Evolutionary conservation across 2,329 filamentous ascomycete species (phyloP), one percentile per base, ranked within the genome.

Genomic region (Fusarium zealandicum): DNA sequence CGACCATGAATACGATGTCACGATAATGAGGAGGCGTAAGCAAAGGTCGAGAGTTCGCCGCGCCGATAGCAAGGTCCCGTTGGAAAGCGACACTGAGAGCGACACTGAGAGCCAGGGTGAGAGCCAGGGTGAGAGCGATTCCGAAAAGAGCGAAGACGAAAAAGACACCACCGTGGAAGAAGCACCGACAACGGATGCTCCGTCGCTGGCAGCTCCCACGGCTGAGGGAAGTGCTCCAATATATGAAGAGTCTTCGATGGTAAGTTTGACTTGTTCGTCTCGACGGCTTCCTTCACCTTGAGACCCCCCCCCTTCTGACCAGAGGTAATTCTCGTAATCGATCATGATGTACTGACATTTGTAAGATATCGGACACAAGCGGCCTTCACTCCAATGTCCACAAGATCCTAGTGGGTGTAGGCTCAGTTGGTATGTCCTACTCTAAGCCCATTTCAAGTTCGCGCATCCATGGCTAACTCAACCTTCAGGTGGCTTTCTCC

Each of bases 321-420:
- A 3, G 22, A 25, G 22, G 22, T 6, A 25, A 25, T 9, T 25
- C 22, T 5, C 9, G 22, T 7, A 25, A 25, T 8, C 5, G 7
- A 31, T n/a, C 4, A 5, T 11, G 27, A 27, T 6, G 28, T 49
- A 40, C 59, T 62, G 43, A 62, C 51, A 4, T 16, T 14, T 25
- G 10, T 10, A 39, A 67, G 64, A 43, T 64, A 28, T 43, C 46
- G 17, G 35, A 38, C n/a, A 7, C 33, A 6, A 53, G 59, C 20
- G 41, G 33, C 11, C 18, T 64, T 8, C 64, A 67, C 33, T 56
- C 61, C 12, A 50, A 64, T 36, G 61, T 66, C 13, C 63, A 67
- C 45, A 67, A 67, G 37, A 60, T 66, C 33, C 51, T 67, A 13
- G 40, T 67, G 5, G 55, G 49, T 11, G 65, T 67, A 14, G 65